Evolutionary conservation across 805 yeast genomes (phyloP), one percentile per base, ranked within the genome.

Genomic region (Teunomyces tritomae): DNA sequence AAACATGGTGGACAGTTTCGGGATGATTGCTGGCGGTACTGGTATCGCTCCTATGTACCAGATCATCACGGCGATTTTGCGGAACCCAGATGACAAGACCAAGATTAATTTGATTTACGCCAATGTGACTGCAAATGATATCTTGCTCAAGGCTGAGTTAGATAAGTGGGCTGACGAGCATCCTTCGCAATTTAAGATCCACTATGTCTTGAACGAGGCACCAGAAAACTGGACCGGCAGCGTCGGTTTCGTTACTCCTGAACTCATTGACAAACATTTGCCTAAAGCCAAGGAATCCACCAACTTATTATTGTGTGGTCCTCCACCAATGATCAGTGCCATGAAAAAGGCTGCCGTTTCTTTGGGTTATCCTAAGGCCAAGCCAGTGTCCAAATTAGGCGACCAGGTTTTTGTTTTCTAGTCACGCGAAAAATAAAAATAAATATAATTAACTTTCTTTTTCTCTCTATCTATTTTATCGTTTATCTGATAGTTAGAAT

Each of bases 1-100:
- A 57, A 88, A 87, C 70, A 83, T 85, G 83, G 83, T 80, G 48
- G 72, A 77, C 49, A 77, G 79, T 50, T 76, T 91, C 50, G 89
- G 86, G 46, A 91, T 91, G 97, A 83, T 92, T 55, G 96, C 96
- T 36, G 97, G 97, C 57, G 98, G 97, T 61, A 89, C 97, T 33
- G 97, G 97, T 65, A 86, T 90, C 60, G 86, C 97, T 6, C 97
- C 97, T 64, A 90, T 90, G 97, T 89, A 83, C 69, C 97, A 90
- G 74, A 84, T 90, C 56, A 82, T 91, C 56, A 86, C 87, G 57
- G 87, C 95, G 10, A 84, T 91, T 55, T 83, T 83, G 58, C 71
- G 74, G 48, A 82, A 91, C 64, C 92, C 95, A 20, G 71, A 76
- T 13, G 97, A 92, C 69, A 77, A 75, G 43, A 91, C 97, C 50